Evolutionary conservation across 2,329 filamentous ascomycete species (phyloP).

Genomic region (Xylaria sp.): DNA sequence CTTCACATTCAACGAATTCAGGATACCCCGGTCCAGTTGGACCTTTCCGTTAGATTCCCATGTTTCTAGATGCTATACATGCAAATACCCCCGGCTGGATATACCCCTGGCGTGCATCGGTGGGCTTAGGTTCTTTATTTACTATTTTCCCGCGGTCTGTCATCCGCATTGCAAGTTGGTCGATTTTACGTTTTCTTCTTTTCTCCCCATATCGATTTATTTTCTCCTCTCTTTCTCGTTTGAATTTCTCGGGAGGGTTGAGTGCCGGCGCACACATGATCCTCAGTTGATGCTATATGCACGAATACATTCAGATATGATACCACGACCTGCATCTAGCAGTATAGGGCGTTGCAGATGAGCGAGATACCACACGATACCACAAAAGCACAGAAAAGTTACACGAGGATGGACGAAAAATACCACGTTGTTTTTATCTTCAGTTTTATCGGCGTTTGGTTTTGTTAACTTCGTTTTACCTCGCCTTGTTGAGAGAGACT

Average conservation of each 20-base stretch:
- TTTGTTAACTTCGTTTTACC: conserved; percentile 23
- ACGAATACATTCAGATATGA: conserved; percentile 50
- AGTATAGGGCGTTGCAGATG: conserved; percentile 50
- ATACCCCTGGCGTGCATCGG: conserved; percentile 71
- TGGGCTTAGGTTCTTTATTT: conserved; percentile 53
- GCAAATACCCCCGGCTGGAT: conserved; percentile 71
- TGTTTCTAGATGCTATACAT: conserved; percentile 61
- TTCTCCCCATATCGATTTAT: conserved; percentile 6
- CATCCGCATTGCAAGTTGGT: conserved; percentile 11
- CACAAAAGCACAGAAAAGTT: conserved; percentile 50
- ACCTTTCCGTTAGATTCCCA: conserved; percentile 82
- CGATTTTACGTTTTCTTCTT: conserved; percentile 11
- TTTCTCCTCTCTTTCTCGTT: conserved; percentile 30
- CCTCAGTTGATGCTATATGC: conserved; percentile 49
- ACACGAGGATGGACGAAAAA: conserved; percentile 43
- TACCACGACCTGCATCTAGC: conserved; percentile 50
- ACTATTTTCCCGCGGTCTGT: conserved; percentile 42
- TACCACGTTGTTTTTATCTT: conserved; percentile 42
- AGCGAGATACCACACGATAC: conserved; percentile 48
- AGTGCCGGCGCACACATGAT: conserved; percentile 46
- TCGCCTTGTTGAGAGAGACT: conserved; percentile 13
- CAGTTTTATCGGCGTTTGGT: conserved; percentile 32
- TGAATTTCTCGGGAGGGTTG: conserved; percentile 42
- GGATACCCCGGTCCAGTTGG: conserved; percentile 94
- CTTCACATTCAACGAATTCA: conserved; percentile 94